Evolutionary conservation across 2,329 filamentous ascomycete genomes (phyloP), one percentile per base, ranked within the genome.

Genomic region (Fusarium guadeloupense): DNA sequence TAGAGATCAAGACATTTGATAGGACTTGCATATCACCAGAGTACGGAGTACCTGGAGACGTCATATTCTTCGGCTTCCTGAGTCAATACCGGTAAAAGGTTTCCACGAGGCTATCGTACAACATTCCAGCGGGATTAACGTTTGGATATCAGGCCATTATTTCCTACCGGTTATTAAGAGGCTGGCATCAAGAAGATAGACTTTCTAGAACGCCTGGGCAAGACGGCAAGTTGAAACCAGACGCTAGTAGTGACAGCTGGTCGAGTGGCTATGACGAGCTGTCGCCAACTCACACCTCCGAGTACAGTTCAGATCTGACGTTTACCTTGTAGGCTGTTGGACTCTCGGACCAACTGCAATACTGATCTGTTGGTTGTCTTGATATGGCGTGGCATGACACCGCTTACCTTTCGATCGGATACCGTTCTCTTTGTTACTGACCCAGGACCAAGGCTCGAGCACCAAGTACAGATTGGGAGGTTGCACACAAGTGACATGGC

Each of bases 321-420:
- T 26, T n/a, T 14, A 46, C 17, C 23, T 17, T 46, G 20, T 31
- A 39, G 39, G 23, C 37, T 37, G 30, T 40, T 9, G 9, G n/a
- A n/a, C 20, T 44, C 50, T 44, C 51, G 25, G 46, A 35, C 31
- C 25, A 37, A 23, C 47, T 59, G 19, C 38, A 47, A 20, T 39
- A 31, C 34, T 20, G 35, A 56, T 46, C n/a, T 46, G 60, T 56
- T 63, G 54, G 49, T 38, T 33, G 49, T 39, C 28, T 56, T 44
- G 39, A 30, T 28, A 48, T 59, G 48, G 54, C 28, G 35, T 47
- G 54, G 59, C 50, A 51, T 41, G 35, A 45, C 40, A 46, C 50
- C 19, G 30, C 39, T 63, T 40, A 43, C 59, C 54, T 56, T 30
- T 55, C 45, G 39, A 56, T 64, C 55, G 35, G 60, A 50, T 61